Evolutionary conservation across 148 eudicot genomes (phyloP).

Genomic region (Diospyros lotus): DNA sequence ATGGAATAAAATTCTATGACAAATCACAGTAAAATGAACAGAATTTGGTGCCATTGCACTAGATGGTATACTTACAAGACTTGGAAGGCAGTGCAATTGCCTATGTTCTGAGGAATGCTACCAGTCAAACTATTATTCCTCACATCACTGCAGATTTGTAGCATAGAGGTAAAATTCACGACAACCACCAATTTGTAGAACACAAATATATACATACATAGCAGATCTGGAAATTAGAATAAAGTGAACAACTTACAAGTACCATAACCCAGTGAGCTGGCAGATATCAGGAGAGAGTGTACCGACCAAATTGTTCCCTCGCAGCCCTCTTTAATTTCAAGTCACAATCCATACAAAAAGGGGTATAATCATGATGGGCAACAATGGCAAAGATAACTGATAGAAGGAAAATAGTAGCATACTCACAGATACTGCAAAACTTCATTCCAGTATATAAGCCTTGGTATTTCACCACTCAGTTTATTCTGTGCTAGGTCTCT

Average conservation of each 20-base stretch:
- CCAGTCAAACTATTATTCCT: conserved; percentile 95
- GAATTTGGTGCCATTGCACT: not conserved
- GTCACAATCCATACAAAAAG: not conserved
- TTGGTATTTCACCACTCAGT: conserved; percentile 91
- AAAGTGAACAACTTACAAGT: conserved; percentile 67
- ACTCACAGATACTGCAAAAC: conserved; percentile 92
- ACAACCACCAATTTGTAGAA: not conserved
- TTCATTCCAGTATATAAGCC: conserved; percentile 98
- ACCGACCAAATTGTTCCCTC: conserved; percentile 83
- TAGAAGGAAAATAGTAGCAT: not conserved
- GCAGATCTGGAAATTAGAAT: not conserved
- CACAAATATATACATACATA: not conserved
- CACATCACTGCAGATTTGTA: conserved; percentile 61
- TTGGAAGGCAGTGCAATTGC: conserved; percentile 93
- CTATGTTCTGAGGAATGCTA: conserved; percentile 55
- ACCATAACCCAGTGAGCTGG: conserved; percentile 97
- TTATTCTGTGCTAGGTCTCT: conserved; percentile 96
- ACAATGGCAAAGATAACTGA: not conserved
- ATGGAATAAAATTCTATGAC: not conserved
- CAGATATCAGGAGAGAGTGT: conserved; percentile 89
- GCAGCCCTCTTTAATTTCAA: conserved; percentile 55
- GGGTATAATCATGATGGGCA: not conserved
- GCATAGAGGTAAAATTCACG: not conserved
- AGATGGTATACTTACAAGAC: conserved; percentile 66
- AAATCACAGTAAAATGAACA: not conserved